Conservation (phyloP, 306 rosid genomes). For the Ammopiptanthus mongolicus region DNA sequence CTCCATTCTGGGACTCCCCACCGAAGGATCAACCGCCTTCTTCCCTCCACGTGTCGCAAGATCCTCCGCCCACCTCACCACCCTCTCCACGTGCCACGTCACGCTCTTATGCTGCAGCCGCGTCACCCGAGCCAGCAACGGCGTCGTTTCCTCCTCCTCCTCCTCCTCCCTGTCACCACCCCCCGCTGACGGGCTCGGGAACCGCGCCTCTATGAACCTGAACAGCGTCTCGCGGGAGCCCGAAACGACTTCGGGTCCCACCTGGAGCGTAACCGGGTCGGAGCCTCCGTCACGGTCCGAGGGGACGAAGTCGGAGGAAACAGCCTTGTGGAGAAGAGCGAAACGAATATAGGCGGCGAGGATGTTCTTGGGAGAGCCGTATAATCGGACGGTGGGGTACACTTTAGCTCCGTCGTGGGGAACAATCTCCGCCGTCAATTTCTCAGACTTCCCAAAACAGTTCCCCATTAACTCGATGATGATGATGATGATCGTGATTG, state of each 20-base stretch:
- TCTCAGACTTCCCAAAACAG: conserved; percentile 44
- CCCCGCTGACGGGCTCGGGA: conserved; percentile 45
- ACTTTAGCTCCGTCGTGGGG: conserved; percentile 51
- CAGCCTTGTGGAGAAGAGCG: conserved; percentile 61
- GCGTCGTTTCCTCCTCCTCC: conserved; percentile 33
- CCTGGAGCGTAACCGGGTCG: conserved; percentile 41
- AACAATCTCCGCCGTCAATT: conserved; percentile 69
- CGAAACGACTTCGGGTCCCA: conserved; percentile 63
- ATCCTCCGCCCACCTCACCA: conserved; percentile 76
- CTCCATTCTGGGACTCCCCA: conserved; percentile 83
- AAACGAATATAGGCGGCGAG: conserved; percentile 64
- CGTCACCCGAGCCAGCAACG: conserved; percentile 44
- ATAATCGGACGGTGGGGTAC: conserved; percentile 46
- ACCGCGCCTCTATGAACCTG: conserved; percentile 50
- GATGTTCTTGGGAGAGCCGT: conserved; percentile 54
- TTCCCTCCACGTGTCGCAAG: conserved; percentile 65
- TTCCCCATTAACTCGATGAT: conserved; percentile 47
- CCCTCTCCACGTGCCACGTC: conserved; percentile 66
- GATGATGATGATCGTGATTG: background rate
- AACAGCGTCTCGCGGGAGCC: conserved; percentile 61
- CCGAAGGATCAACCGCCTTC: conserved; percentile 51
- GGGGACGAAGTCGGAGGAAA: conserved; percentile 38
- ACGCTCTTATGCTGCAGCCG: conserved; percentile 67
- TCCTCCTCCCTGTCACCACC: background rate
- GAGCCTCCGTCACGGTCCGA: conserved; percentile 18